phyloP scores from a whole-genome alignment of 1,139 yeast genomes.

The Candida sojae region DNA sequence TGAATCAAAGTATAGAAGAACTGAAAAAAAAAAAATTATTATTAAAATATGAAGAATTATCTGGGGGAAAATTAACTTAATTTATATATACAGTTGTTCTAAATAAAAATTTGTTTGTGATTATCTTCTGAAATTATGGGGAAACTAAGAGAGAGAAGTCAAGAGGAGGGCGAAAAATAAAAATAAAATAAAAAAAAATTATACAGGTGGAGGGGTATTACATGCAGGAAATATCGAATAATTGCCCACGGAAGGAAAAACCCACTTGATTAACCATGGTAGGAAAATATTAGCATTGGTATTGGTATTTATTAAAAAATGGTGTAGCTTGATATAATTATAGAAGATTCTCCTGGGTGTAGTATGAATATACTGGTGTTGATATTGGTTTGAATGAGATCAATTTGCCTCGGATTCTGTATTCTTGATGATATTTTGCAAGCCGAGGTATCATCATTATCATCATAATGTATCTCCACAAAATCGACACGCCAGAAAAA shows the following conservation, averaged over 20 bases:
- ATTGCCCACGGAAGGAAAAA: background rate
- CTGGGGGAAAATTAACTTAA: background rate
- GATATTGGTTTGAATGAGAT: too few relatives aligned
- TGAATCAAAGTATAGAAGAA: background rate
- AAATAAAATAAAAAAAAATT: background rate
- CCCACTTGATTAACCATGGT: background rate
- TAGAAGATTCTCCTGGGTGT: too few relatives aligned
- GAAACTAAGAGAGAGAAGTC: background rate
- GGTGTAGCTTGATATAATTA: too few relatives aligned
- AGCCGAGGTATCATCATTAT: background rate
- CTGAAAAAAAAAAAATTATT: background rate
- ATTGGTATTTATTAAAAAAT: too few relatives aligned
- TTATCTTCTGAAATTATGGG: constrained; percentile 3
- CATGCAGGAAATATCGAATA: background rate
- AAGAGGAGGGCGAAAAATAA: background rate
- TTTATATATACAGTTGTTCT: background rate
- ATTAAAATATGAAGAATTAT: background rate
- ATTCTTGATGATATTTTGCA: background rate
- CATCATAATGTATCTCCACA: background rate
- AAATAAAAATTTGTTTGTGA: background rate
- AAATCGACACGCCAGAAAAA: background rate
- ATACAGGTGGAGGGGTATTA: background rate
- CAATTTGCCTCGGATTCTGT: background rate
- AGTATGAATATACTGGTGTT: too few relatives aligned
- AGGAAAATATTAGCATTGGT: too few relatives aligned